These are phyloP conservation scores for Cetradonia linearis DNA, from an alignment of 495 filamentous ascomycete species.

Conservation along the genomic window DNA sequence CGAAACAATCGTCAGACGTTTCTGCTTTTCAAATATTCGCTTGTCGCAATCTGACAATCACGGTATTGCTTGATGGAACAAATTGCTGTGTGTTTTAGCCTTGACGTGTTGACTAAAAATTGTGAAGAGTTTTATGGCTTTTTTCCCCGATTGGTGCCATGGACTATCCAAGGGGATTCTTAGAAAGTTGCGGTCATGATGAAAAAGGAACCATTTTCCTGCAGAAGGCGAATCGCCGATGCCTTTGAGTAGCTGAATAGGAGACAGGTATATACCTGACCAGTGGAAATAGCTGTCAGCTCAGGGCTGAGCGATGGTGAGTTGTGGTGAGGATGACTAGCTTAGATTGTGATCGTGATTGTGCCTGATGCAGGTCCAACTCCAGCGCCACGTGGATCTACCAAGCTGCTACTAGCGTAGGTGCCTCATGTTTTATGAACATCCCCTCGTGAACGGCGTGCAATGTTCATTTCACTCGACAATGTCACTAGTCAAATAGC, in stretches of 20 bases:
- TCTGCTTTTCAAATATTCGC: no score
- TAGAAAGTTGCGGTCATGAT: no score
- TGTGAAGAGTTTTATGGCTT: no score
- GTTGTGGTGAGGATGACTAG: not conserved
- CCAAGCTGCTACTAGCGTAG: not conserved
- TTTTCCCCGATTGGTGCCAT: no score
- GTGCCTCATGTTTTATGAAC: not conserved
- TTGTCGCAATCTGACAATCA: no score
- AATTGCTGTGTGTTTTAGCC: no score
- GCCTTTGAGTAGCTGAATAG: not conserved
- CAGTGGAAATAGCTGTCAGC: not conserved
- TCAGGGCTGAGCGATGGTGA: not conserved
- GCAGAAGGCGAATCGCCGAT: not conserved
- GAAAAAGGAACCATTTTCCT: not conserved
- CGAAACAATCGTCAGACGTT: no score
- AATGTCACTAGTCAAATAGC: not conserved
- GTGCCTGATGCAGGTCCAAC: conserved; percentile 1
- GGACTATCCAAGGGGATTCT: no score
- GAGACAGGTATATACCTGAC: not conserved
- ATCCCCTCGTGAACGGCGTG: not conserved
- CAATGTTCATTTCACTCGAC: not conserved
- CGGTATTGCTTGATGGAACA: no score
- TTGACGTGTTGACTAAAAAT: no score
- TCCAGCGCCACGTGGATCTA: not conserved
- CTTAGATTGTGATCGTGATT: not conserved